These are phyloP conservation scores for Rhododendron simsii DNA, from an alignment of 148 eudicot species.

Conservation along the genomic window DNA sequence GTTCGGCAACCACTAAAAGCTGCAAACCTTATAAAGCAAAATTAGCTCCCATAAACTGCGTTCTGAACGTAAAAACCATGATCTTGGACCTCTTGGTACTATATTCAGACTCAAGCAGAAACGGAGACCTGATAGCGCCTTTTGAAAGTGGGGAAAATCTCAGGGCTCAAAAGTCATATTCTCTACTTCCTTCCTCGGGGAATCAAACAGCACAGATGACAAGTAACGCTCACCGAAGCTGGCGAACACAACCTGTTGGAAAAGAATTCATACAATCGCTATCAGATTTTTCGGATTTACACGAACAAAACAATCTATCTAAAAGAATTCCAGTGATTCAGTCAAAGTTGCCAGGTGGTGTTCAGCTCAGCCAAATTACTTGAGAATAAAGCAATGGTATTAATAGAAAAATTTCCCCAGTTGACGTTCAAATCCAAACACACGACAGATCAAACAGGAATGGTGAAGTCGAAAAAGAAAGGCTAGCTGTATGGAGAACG, in stretches of 20 bases:
- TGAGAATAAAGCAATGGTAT: background rate
- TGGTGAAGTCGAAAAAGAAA: background rate
- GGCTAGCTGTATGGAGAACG: background rate
- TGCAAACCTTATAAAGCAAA: background rate
- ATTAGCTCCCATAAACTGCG: background rate
- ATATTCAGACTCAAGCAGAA: background rate
- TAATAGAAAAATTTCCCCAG: background rate
- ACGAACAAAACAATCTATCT: background rate
- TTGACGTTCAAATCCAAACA: background rate
- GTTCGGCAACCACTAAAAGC: background rate
- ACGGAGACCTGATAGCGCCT: background rate
- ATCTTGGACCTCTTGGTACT: background rate
- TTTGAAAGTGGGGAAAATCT: background rate
- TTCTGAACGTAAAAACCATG: background rate
- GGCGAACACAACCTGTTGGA: constrained; percentile 61
- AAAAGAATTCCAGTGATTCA: background rate
- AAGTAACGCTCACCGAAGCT: constrained; percentile 87
- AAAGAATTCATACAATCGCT: background rate
- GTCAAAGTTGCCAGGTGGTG: background rate
- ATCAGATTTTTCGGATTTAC: background rate
- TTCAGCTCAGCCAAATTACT: background rate
- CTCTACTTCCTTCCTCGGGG: constrained; percentile 22
- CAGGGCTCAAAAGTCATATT: constrained; percentile 45
- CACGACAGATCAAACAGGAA: background rate
- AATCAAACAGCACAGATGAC: constrained; percentile 66